These are phyloP conservation scores for Xanthoconium purpureum DNA, from an alignment of 768 basidiomycete species.

Conservation along the genomic window DNA sequence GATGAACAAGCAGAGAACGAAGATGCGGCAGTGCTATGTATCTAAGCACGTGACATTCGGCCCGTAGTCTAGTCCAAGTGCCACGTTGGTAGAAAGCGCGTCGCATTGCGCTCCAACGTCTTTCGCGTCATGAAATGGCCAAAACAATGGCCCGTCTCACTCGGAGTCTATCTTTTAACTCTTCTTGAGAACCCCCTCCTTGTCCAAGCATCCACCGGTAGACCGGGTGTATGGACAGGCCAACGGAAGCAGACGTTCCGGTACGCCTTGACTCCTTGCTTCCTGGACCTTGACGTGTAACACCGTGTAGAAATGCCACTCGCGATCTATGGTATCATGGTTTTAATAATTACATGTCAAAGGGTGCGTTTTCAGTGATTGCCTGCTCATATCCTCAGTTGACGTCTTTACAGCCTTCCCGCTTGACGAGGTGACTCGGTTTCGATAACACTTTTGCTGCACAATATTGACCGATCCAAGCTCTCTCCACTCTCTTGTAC, in stretches of 20 bases:
- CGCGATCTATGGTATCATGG: slow-evolving; percentile 89
- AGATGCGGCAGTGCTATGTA: slow-evolving; percentile 1
- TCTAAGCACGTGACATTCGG: slow-evolving; percentile 19
- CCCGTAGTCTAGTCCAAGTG: background rate
- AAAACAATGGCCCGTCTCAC: slow-evolving; percentile 50
- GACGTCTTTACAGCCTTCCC: slow-evolving; percentile 62
- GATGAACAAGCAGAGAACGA: background rate
- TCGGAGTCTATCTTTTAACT: slow-evolving; percentile 40
- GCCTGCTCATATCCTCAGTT: slow-evolving; percentile 15
- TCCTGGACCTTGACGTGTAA: background rate
- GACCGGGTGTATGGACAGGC: slow-evolving; percentile 48
- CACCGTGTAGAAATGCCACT: slow-evolving; percentile 54
- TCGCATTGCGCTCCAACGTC: slow-evolving; percentile 4
- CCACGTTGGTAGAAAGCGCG: slow-evolving; percentile 25
- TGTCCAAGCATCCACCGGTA: slow-evolving; percentile 12
- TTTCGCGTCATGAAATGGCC: slow-evolving; percentile 38
- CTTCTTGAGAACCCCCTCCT: slow-evolving; percentile 32
- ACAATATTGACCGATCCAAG: slow-evolving; percentile 38
- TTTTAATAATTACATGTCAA: slow-evolving; percentile 82
- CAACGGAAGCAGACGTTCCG: slow-evolving; percentile 56
- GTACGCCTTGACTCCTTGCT: slow-evolving; percentile 34
- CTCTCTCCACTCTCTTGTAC: slow-evolving; percentile 86
- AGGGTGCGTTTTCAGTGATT: slow-evolving; percentile 46
- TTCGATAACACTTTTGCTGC: slow-evolving; percentile 4
- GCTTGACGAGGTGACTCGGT: slow-evolving; percentile 64